Percentiles rank a stretch among this genome's conserved stretches.
These are phyloP conservation scores for Exophiala aquamarina DNA, from an alignment of 2,329 filamentous ascomycete genomes.

Conservation along the genomic window DNA sequence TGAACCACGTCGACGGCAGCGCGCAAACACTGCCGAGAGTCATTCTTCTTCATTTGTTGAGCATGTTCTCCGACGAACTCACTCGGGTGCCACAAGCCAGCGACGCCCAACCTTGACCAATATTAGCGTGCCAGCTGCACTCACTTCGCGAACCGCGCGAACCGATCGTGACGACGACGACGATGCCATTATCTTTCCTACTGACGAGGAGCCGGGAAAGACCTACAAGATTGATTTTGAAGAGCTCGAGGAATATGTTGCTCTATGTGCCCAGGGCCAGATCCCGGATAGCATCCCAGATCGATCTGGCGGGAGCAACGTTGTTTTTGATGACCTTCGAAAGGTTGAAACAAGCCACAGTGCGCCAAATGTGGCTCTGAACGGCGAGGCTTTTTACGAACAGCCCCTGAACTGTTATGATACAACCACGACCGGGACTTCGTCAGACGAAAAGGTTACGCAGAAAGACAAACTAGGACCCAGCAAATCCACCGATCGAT, in stretches of 20 bases:
- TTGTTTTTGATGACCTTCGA: conserved; percentile 64
- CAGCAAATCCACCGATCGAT: conserved; percentile 67
- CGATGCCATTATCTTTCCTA: conserved; percentile 84
- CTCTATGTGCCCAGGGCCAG: conserved; percentile 55
- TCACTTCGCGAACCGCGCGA: conserved; percentile 49
- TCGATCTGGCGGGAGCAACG: conserved; percentile 41
- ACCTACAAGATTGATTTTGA: conserved; percentile 88
- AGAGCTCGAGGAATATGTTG: conserved; percentile 88
- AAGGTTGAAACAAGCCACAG: conserved; percentile 34
- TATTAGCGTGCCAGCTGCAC: conserved; percentile 48
- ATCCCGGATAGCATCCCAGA: conserved; percentile 32
- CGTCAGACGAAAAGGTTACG: conserved; percentile 50
- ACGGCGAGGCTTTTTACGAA: conserved; percentile 27
- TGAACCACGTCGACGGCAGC: conserved; percentile 80
- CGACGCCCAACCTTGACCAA: conserved; percentile 61
- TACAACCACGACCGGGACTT: conserved; percentile 33
- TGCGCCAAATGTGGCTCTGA: conserved; percentile 36
- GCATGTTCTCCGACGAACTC: conserved; percentile 56
- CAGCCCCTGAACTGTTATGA: conserved; percentile 27
- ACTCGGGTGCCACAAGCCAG: conserved; percentile 67
- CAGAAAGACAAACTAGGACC: conserved; percentile 1
- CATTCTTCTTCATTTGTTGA: conserved; percentile 58
- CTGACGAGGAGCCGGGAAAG: conserved; percentile 73
- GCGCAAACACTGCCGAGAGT: conserved; percentile 67
- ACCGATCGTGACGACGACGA: conserved; percentile 75